Percentiles rank a stretch among this genome's conserved stretches.
Evolutionary conservation across 495 filamentous ascomycete genomes (phyloP).

Genomic region (Talaromyces trachyspermus): DNA sequence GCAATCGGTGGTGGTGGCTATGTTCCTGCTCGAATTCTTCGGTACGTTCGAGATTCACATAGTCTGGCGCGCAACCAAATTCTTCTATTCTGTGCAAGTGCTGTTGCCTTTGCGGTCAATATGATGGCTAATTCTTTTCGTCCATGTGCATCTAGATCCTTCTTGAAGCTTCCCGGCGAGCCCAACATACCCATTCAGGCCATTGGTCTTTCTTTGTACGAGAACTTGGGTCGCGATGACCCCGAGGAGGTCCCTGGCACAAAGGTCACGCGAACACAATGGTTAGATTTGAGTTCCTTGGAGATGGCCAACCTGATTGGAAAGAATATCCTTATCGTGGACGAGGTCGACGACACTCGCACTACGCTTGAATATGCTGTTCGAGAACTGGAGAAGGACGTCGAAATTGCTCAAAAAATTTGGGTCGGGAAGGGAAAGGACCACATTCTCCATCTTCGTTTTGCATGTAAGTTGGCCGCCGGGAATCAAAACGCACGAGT

Average conservation of each 20-base stretch:
- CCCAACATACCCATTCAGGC: slow-evolving; percentile 99
- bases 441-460: slow-evolving; percentile 88
- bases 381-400: slow-evolving; percentile 91
- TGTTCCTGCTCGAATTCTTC: slow-evolving; percentile 92
- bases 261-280: slow-evolving; percentile 96
- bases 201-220: slow-evolving; percentile 95
- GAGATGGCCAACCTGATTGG: slow-evolving; percentile 90
- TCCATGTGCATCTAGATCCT: slow-evolving; percentile 49
- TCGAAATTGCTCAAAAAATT: slow-evolving; percentile 68
- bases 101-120: too few relatives aligned
- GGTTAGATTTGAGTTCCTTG: slow-evolving; percentile 85
- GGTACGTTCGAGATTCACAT: too few relatives aligned
- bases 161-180: slow-evolving; percentile 81
- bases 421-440: slow-evolving; percentile 65
- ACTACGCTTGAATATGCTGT: slow-evolving; percentile 97
- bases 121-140: neutral
- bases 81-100: too few relatives aligned
- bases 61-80: slow-evolving; percentile 1
- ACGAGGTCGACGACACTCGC: slow-evolving; percentile 97
- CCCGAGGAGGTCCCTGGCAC: slow-evolving; percentile 72
- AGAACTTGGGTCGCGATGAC: slow-evolving; percentile 58
- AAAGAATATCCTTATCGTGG: slow-evolving; percentile 96
- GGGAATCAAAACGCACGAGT: too few relatives aligned
- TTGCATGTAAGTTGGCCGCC: slow-evolving; percentile 64
- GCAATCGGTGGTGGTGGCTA: slow-evolving; percentile 98